Base-by-base conservation (phyloP, 177 flowering plant species). In the Vitis hybrid region DNA sequence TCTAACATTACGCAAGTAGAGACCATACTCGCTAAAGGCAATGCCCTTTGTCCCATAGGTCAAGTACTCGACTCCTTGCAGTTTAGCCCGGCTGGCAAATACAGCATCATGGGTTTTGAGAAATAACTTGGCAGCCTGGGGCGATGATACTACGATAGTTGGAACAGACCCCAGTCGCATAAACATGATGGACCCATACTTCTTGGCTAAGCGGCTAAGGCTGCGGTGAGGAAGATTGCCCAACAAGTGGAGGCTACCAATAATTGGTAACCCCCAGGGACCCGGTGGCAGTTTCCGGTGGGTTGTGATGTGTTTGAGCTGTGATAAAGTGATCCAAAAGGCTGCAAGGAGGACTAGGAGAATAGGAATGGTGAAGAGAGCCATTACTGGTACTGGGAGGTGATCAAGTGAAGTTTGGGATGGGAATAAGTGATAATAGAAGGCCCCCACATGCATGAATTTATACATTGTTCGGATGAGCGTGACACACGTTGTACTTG, bases 151-250 rank as follows among this genome's bases (percentile, higher is more conserved):
- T 0, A 81, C 70, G 18, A 78, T 56, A 40, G 69, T 49, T 21
- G 72, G 72, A 17, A 76, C 67, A 2, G 18, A 51, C 11, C 82
- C 84, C 0, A 81, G 62, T 3, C 30, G 50, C 30, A 79, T 59
- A 60, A 32, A 64, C 78, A 81, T 76, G 49, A 76, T 76, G 4
- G 84, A 76, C 4, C 82, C 84, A 24, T 73, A 66, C 46, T 69
- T 66, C 57, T 69, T 62, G 65, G 76, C 58, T 55, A 78, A 19
- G 1, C 9, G 7, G 5, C 12, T 51, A 48, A 81, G 59, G 17
- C 56, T 64, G 2, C 59, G 76, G 68, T 78, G 80, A 18, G 82
- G 82, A 15, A 71, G 69, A 11, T 48, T 52, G 5, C 83, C 80
- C 2, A 80, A 11, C 67, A 77, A n/a, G 56, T 66, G 80, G 5